phyloP scores from a whole-genome alignment of 225 moss, liverwort and hornwort genomes.

The Marchantia polymorpha region DNA sequence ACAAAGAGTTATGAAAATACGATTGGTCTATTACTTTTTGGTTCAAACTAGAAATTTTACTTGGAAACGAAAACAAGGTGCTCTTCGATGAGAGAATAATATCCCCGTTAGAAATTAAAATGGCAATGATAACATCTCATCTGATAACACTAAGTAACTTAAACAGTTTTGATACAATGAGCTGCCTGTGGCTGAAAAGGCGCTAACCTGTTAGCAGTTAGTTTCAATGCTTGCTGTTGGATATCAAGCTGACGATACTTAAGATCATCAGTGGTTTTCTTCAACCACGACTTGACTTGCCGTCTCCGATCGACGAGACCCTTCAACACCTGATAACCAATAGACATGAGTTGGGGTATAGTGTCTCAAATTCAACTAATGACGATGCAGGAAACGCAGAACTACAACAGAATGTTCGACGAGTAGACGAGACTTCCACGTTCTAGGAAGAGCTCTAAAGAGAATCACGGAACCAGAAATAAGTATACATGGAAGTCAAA shows the following conservation, averaged over 20 bases:
- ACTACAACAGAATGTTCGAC: not conserved
- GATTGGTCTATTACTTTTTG: too few relatives aligned
- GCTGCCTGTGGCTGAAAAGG: too few relatives aligned
- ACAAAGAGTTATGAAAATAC: not conserved
- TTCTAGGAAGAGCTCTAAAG: not conserved
- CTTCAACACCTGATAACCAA: conserved; percentile 69
- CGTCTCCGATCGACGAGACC: conserved; percentile 92
- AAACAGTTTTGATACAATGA: too few relatives aligned
- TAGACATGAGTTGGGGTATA: not conserved
- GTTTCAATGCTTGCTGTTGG: conserved; percentile 97
- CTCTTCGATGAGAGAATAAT: too few relatives aligned
- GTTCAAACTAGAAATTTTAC: too few relatives aligned
- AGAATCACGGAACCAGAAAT: not conserved
- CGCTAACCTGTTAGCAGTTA: conserved; percentile 91
- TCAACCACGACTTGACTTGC: conserved; percentile 94
- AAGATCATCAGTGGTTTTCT: conserved; percentile 74
- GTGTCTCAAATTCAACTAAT: not conserved
- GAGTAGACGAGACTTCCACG: not conserved
- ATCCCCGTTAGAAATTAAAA: too few relatives aligned
- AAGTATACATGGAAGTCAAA: not conserved
- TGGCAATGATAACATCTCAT: too few relatives aligned
- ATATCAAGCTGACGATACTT: conserved; percentile 97
- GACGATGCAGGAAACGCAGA: not conserved
- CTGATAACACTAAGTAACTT: too few relatives aligned
- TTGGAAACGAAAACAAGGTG: too few relatives aligned